Evolutionary conservation across 805 yeast species (phyloP), one percentile per base, ranked within the genome.

Genomic region (Ascoidea tarda): DNA sequence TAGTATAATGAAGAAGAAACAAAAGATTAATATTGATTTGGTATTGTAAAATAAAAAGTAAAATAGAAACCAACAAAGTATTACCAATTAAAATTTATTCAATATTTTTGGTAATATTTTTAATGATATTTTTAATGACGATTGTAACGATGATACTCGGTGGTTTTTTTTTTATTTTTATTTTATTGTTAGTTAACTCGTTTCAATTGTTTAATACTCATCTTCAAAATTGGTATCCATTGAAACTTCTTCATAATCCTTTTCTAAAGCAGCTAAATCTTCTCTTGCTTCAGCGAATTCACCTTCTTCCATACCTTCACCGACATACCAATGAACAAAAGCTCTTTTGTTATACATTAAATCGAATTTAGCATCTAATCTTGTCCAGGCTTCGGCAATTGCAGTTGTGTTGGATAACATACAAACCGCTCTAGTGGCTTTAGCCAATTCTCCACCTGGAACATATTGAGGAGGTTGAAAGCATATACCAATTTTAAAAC

Each of bases 281-380:
- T 85, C 99, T 76, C 98, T 89, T 52, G 98, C 98, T 75, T 93
- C 98, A 55, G 95, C 83, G 71, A 91, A 93, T 74, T 91, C 99
- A 67, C 99, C 98, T 74, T 91, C 99, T 73, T 91, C 99, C 98
- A 91, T 91, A 76, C 99, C 98, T 75, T 91, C 99, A 67, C 97
- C 96, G 55, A 91, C 98, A 66, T 90, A 91, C 98, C 98, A 93
- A 76, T 91, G 99, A 58, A 91, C 99, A 66, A 93, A 91, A 49
- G 99, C 99, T 74, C 99, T 89, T 82, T 91, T 93, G 65, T 91
- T 79, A 77, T 90, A 91, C 99, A 91, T 91, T 70, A 91, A 80
- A 71, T 91, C 99, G 73, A 91, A 91, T 76, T 91, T 91, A 69
- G 82, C 81, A 74, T 90, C 97, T 63, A 93, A 86, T 73, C 97